Percentiles rank a stretch among this genome's conserved stretches.
Conservation (phyloP, 345 rosid genomes). For the Brassica nigra region DNA sequence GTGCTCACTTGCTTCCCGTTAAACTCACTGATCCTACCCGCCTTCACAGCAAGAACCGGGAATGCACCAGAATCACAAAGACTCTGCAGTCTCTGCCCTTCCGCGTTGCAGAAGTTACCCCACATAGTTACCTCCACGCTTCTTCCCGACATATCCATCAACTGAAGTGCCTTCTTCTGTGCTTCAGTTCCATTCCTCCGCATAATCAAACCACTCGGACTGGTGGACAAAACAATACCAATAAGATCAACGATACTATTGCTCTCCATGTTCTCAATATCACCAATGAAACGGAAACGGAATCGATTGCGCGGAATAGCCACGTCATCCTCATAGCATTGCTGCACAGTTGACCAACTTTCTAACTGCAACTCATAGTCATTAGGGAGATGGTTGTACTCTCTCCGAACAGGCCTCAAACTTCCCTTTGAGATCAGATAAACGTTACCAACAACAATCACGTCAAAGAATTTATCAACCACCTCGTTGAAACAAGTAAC, state of each 20-base stretch:
- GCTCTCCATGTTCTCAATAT: conserved; percentile 73
- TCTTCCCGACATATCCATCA: conserved; percentile 84
- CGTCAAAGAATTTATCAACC: conserved; percentile 76
- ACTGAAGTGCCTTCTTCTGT: conserved; percentile 71
- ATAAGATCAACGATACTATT: conserved; percentile 64
- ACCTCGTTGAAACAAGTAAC: conserved; percentile 86
- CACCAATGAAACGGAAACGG: conserved; percentile 68
- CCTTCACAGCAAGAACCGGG: conserved; percentile 82
- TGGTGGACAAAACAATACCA: conserved; percentile 68
- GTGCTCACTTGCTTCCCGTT: conserved; percentile 84
- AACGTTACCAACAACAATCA: conserved; percentile 78
- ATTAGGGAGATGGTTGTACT: conserved; percentile 78
- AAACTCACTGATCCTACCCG: conserved; percentile 75
- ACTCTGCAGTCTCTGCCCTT: conserved; percentile 73
- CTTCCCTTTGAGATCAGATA: conserved; percentile 81
- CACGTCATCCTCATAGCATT: conserved; percentile 70
- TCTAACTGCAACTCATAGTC: conserved; percentile 75
- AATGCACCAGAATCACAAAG: conserved; percentile 78
- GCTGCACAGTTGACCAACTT: conserved; percentile 60
- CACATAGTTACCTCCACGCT: conserved; percentile 86
- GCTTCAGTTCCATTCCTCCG: conserved; percentile 72
- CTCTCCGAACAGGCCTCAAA: conserved; percentile 78
- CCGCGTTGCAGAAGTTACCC: conserved; percentile 73
- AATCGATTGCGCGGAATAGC: conserved; percentile 70
- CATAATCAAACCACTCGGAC: conserved; percentile 63